phyloP scores from a whole-genome alignment of 1,139 yeast genomes.

The Lodderomyces parapsilosis region DNA sequence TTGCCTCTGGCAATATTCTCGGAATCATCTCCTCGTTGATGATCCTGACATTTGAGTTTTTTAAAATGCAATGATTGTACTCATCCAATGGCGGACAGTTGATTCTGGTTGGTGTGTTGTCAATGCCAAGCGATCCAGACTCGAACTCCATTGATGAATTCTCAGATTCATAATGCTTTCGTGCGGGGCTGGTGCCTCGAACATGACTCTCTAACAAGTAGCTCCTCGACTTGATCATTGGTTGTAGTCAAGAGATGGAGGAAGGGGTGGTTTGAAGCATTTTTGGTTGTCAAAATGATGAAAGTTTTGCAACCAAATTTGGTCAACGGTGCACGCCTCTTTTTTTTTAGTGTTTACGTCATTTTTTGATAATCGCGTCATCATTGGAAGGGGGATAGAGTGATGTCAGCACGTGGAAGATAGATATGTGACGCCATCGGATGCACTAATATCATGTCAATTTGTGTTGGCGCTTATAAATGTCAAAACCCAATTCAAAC shows the following conservation, averaged over 20 bases:
- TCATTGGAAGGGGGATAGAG: neutral
- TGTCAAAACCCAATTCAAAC: constrained; percentile 57
- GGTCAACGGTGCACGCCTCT: neutral
- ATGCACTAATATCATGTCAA: too few species aligned
- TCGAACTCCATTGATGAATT: constrained; percentile 1
- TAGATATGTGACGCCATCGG: too few species aligned
- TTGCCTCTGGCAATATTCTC: neutral
- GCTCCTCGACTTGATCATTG: neutral
- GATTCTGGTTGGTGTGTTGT: constrained; percentile 5
- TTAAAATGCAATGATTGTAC: neutral
- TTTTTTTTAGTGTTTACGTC: neutral
- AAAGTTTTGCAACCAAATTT: constrained; percentile 4
- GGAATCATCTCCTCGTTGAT: constrained; percentile 5
- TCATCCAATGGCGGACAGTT: neutral
- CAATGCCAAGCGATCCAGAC: constrained; percentile 1
- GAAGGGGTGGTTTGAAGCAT: neutral
- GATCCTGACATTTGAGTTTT: constrained; percentile 1
- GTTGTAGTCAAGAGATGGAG: neutral
- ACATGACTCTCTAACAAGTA: constrained; percentile 4
- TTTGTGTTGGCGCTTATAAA: constrained; percentile 36
- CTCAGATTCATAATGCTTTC: constrained; percentile 3
- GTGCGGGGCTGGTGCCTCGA: constrained; percentile 10
- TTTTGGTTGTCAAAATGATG: neutral
- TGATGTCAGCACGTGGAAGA: too few species aligned
- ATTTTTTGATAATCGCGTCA: neutral